Conservation (phyloP, 2,329 filamentous ascomycete species). For the Botryosphaeria dothidea region DNA sequence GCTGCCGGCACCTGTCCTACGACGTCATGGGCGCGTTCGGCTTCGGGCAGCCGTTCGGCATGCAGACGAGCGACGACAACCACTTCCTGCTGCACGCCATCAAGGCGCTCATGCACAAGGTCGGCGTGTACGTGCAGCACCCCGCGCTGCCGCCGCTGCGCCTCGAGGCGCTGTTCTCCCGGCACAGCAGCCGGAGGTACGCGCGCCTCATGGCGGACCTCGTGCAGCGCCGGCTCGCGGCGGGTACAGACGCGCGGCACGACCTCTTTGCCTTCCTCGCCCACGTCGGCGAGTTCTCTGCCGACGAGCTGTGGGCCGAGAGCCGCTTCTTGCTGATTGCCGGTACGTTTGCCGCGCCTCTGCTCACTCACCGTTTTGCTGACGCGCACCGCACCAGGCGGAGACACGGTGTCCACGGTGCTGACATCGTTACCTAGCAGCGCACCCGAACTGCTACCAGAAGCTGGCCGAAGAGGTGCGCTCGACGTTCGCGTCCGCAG, state of each 20-base stretch:
- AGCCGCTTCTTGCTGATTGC: constrained; percentile 49
- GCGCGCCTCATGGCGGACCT: not conserved
- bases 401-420: constrained; percentile 47
- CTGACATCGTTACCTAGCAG: constrained; percentile 45
- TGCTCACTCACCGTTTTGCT: too few species aligned
- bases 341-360: not conserved
- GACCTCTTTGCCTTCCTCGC: constrained; percentile 21
- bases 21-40: constrained; percentile 54
- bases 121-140: not conserved
- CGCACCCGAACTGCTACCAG: constrained; percentile 38
- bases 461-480: constrained; percentile 37
- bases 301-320: constrained; percentile 51
- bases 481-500: constrained; percentile 35
- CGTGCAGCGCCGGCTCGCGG: not conserved
- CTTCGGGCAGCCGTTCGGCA: constrained; percentile 47
- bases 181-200: not conserved
- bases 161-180: not conserved
- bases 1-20: constrained; percentile 38
- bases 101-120: constrained; percentile 27
- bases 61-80: constrained; percentile 44
- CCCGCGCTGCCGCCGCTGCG: not conserved
- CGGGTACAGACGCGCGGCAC: not conserved
- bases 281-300: constrained; percentile 47
- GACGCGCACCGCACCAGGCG: too few species aligned
- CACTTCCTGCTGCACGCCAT: constrained; percentile 45